Evolutionary conservation across 768 basidiomycete species (phyloP).

Genomic region (Rhodocollybia butyracea): DNA sequence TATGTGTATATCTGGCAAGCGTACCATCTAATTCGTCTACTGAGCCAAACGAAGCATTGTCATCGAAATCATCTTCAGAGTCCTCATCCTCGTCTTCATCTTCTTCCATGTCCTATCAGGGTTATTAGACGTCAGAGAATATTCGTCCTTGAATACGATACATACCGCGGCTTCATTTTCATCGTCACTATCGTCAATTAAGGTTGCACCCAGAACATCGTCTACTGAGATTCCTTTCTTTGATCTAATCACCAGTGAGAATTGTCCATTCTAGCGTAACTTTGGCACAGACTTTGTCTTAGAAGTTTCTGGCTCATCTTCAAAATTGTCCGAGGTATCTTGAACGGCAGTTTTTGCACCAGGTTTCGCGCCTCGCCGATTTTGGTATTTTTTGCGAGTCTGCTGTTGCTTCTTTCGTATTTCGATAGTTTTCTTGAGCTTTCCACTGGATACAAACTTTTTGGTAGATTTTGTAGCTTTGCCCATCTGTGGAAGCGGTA

Average conservation of each 20-base stretch:
- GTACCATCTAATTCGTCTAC: conserved; percentile 76
- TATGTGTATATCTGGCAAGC: conserved; percentile 7
- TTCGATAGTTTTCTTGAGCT: conserved; percentile 84
- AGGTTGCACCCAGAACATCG: conserved; percentile 68
- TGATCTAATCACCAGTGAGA: conserved; percentile 25
- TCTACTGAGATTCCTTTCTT: conserved; percentile 67
- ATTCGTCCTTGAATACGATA: no score
- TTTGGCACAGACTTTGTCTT: conserved; percentile 16
- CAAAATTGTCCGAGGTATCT: conserved; percentile 24
- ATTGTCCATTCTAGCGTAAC: conserved; percentile 7
- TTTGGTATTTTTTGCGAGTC: conserved; percentile 65
- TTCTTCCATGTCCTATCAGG: no score
- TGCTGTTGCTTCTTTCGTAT: conserved; percentile 80
- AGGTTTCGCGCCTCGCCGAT: conserved; percentile 46
- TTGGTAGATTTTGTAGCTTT: conserved; percentile 79
- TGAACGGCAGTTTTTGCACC: conserved; percentile 30
- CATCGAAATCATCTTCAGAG: conserved; percentile 38
- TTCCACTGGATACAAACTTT: conserved; percentile 86
- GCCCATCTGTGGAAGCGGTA: conserved; percentile 32
- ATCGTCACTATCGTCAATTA: conserved; percentile 64
- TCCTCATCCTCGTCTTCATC: conserved; percentile 39
- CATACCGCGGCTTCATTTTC: no score
- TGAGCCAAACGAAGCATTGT: conserved; percentile 69
- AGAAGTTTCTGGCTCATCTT: conserved; percentile 29
- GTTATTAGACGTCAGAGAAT: no score